These are phyloP conservation scores for Colletotrichum aenigma DNA, from an alignment of 2,329 filamentous ascomycete genomes.

Conservation along the genomic window DNA sequence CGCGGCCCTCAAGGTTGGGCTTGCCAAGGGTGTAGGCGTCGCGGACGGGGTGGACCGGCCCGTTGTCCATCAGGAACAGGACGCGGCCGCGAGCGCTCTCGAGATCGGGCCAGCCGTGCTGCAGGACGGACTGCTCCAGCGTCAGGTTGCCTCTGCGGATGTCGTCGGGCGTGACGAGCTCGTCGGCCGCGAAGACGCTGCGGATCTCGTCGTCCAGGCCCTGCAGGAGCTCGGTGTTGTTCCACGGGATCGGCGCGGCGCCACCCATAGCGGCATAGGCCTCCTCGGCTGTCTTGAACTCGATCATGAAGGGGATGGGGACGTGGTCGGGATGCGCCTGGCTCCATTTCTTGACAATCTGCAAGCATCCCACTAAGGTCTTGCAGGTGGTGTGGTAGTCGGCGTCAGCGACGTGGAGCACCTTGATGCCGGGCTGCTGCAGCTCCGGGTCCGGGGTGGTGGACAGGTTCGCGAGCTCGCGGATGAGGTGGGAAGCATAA, in stretches of 20 bases:
- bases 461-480: slow-evolving; percentile 40
- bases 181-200: slow-evolving; percentile 39
- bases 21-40: slow-evolving; percentile 38
- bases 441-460: slow-evolving; percentile 41
- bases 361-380: slow-evolving; percentile 48
- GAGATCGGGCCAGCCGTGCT: slow-evolving; percentile 52
- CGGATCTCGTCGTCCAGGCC: slow-evolving; percentile 52
- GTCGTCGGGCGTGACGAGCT: slow-evolving; percentile 53
- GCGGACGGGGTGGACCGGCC: slow-evolving; percentile 40
- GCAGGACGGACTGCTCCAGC: slow-evolving; percentile 49
- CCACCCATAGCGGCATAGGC: slow-evolving; percentile 29
- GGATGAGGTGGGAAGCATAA: slow-evolving; percentile 48
- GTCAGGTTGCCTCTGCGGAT: slow-evolving; percentile 42
- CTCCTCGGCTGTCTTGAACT: slow-evolving; percentile 45
- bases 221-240: slow-evolving; percentile 41
- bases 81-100: slow-evolving; percentile 47
- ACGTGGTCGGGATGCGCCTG: slow-evolving; percentile 45
- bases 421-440: slow-evolving; percentile 47
- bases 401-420: slow-evolving; percentile 54
- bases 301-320: slow-evolving; percentile 53
- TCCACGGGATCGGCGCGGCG: slow-evolving; percentile 46
- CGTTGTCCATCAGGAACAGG: slow-evolving; percentile 57
- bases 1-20: slow-evolving; percentile 43
- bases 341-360: slow-evolving; percentile 47
- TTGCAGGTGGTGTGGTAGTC: slow-evolving; percentile 51